A percentile compares a stretch with the other conserved stretches of the same genome.
Conservation (phyloP, 2,329 filamentous ascomycete species). For the Sclerotinia minor region DNA sequence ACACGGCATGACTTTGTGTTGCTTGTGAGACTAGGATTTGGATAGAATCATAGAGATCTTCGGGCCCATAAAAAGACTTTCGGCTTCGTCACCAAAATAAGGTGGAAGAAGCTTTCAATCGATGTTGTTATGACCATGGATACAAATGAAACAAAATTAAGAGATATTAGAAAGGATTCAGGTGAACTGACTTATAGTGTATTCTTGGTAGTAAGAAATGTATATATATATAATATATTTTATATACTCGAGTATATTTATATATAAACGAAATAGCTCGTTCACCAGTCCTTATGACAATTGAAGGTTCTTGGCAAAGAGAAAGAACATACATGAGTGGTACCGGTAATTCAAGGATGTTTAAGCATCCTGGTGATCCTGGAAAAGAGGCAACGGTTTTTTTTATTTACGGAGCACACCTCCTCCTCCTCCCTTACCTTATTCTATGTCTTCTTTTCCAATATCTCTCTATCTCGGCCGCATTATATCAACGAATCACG, state of each 20-base stretch:
- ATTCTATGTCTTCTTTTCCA: not conserved
- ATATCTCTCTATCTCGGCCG: not conserved
- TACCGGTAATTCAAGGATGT: not conserved
- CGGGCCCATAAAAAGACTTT: not conserved
- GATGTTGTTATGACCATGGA: not conserved
- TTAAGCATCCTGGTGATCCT: not conserved
- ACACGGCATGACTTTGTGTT: slow-evolving; percentile 13
- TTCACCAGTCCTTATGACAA: slow-evolving; percentile 14
- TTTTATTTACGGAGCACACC: not conserved
- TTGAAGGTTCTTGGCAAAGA: slow-evolving; percentile 3
- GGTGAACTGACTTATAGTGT: not conserved
- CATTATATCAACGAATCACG: slow-evolving; percentile 6
- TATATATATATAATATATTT: not conserved
- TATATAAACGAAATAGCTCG: not conserved
- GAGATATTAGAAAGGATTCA: not conserved
- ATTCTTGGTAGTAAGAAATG: not conserved
- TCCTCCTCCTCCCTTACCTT: not conserved
- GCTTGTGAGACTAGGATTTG: slow-evolving; percentile 3
- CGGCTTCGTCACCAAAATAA: not conserved
- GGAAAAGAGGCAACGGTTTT: not conserved
- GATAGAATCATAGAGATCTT: not conserved
- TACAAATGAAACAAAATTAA: slow-evolving; percentile 2
- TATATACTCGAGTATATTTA: too few relatives aligned
- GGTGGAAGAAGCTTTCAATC: not conserved
- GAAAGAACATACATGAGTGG: not conserved